phyloP scores from a whole-genome alignment of 2,329 filamentous ascomycete genomes.

The Emericellopsis atlantica region DNA sequence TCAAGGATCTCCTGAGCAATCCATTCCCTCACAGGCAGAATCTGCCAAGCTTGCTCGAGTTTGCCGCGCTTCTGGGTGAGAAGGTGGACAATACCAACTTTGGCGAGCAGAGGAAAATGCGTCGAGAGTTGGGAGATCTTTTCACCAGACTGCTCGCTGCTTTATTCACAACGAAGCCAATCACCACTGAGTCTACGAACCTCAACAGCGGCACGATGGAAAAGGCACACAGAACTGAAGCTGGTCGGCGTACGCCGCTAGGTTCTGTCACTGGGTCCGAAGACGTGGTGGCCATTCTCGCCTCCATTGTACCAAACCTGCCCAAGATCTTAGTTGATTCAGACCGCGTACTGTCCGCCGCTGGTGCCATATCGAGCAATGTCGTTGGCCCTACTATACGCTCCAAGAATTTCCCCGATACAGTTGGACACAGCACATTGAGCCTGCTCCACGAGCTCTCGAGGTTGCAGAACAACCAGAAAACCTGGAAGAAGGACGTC shows the following conservation, averaged over 20 bases:
- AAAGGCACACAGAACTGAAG: constrained; percentile 20
- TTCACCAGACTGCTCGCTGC: constrained; percentile 80
- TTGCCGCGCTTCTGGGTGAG: constrained; percentile 78
- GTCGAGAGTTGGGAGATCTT: constrained; percentile 77
- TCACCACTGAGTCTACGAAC: constrained; percentile 43
- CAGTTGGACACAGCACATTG: constrained; percentile 60
- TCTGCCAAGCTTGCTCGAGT: constrained; percentile 73
- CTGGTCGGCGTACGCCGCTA: constrained; percentile 21
- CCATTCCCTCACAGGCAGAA: constrained; percentile 92
- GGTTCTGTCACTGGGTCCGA: constrained; percentile 38
- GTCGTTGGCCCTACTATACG: constrained; percentile 73
- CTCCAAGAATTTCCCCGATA: constrained; percentile 77
- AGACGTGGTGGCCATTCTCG: constrained; percentile 71
- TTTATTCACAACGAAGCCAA: constrained; percentile 82
- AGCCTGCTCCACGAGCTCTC: constrained; percentile 65
- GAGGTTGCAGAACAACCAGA: constrained; percentile 67
- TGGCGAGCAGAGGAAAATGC: constrained; percentile 86
- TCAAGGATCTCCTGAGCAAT: constrained; percentile 82
- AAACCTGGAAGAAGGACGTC: constrained; percentile 87
- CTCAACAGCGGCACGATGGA: constrained; percentile 20
- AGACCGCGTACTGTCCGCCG: constrained; percentile 69
- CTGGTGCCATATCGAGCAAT: constrained; percentile 69
- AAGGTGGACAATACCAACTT: constrained; percentile 98
- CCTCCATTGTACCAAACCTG: constrained; percentile 66
- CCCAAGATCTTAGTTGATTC: constrained; percentile 73